Evolutionary conservation across 441 rosid species (phyloP).

Genomic region (Pelargonium fulgidum): DNA sequence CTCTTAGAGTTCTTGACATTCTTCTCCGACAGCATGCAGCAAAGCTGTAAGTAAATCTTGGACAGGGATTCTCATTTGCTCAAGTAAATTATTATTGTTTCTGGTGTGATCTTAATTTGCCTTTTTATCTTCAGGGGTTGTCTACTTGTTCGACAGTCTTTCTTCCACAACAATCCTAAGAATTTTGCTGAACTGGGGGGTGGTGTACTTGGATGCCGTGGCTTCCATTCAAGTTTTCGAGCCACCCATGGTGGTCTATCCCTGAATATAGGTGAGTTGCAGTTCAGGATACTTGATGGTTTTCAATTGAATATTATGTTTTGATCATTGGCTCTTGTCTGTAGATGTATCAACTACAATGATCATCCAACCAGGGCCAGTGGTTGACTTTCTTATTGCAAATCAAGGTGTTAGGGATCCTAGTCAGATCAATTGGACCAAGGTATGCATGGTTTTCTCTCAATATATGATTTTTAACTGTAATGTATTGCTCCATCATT

Average conservation of each 20-base stretch:
- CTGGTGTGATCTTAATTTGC: neutral
- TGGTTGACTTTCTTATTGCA: constrained; percentile 56
- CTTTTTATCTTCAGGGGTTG: constrained; percentile 40
- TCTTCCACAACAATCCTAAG: constrained; percentile 46
- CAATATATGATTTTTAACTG: neutral
- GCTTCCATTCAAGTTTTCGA: constrained; percentile 59
- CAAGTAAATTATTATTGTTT: neutral
- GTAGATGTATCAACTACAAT: constrained; percentile 76
- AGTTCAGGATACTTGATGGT: neutral
- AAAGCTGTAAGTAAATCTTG: constrained; percentile 33
- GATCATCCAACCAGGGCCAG: constrained; percentile 78
- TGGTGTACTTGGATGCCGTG: constrained; percentile 59
- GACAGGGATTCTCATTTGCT: neutral
- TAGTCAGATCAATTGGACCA: constrained; percentile 49
- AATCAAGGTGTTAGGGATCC: constrained; percentile 64
- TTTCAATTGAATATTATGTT: neutral
- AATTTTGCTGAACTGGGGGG: constrained; percentile 47
- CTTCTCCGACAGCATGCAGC: constrained; percentile 61
- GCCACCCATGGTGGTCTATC: constrained; percentile 59
- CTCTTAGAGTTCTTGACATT: constrained; percentile 52
- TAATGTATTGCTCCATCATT: neutral
- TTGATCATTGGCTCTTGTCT: neutral
- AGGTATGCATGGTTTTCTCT: constrained; percentile 35
- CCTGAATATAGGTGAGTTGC: constrained; percentile 44
- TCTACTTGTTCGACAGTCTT: constrained; percentile 61